Percentiles rank a stretch among this genome's conserved stretches.
These are phyloP conservation scores for Sugiyamaella marilandica DNA, from an alignment of 805 yeast genomes.

Conservation along the genomic window DNA sequence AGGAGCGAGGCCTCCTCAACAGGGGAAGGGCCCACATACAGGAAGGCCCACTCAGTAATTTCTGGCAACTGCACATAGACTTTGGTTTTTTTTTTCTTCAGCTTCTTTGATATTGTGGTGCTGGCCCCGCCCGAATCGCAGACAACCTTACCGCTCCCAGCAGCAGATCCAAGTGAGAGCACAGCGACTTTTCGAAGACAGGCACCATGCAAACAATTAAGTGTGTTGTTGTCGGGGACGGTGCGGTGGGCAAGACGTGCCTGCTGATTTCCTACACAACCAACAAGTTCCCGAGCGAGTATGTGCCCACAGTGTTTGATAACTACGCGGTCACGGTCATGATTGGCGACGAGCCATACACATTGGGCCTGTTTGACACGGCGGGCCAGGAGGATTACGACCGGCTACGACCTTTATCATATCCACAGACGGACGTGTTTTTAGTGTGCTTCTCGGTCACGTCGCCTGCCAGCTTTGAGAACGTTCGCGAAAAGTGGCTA, in stretches of 20 bases:
- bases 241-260: conserved; percentile 99
- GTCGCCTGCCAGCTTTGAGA: conserved; percentile 95
- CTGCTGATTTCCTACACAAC: conserved; percentile 93
- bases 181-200: background rate
- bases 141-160: background rate
- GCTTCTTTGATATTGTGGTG: background rate
- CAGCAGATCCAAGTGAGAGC: background rate
- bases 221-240: conserved; percentile 99
- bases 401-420: conserved; percentile 90
- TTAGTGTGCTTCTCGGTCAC: conserved; percentile 94
- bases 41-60: background rate
- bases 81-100: background rate
- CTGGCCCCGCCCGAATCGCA: background rate
- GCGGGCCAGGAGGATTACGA: conserved; percentile 99
- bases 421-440: conserved; percentile 96
- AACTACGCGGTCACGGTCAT: conserved; percentile 46
- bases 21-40: background rate
- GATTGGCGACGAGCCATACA: conserved; percentile 97
- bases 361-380: conserved; percentile 94
- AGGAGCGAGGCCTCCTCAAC: background rate
- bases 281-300: conserved; percentile 95
- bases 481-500: conserved; percentile 97
- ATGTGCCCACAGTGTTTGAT: conserved; percentile 97
- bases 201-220: conserved; percentile 42
- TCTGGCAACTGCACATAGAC: conserved; percentile 1